phyloP scores from a whole-genome alignment of 257 asterid species.

The Fraxinus cuspidata region DNA sequence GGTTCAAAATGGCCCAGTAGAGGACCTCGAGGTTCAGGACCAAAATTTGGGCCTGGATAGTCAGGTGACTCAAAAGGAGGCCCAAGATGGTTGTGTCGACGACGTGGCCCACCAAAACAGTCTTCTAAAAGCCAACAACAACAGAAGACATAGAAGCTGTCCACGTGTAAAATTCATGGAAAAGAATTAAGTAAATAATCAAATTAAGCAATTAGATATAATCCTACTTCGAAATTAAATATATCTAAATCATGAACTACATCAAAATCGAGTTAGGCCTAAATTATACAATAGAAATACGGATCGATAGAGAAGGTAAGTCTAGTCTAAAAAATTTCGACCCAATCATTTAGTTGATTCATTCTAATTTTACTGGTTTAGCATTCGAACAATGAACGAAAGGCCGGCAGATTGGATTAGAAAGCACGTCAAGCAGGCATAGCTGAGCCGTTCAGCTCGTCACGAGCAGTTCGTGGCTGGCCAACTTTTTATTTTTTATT shows the following conservation, averaged over 20 bases:
- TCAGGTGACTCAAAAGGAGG: not conserved
- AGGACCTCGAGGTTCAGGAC: not conserved
- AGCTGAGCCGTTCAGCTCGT: too few species aligned
- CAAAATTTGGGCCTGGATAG: not conserved
- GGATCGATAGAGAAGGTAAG: too few species aligned
- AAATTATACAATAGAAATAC: too few species aligned
- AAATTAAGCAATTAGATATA: not conserved
- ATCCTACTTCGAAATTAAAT: not conserved
- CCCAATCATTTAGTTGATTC: too few species aligned
- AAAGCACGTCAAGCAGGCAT: too few species aligned
- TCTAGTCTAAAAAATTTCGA: too few species aligned
- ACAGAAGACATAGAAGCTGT: slow-evolving; percentile 5
- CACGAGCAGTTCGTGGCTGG: too few species aligned
- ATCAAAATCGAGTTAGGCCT: not conserved
- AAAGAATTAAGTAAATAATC: not conserved
- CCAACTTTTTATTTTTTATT: too few species aligned
- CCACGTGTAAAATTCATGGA: not conserved
- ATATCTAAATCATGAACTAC: not conserved
- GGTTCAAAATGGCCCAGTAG: not conserved
- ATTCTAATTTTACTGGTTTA: too few species aligned
- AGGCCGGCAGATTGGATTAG: too few species aligned
- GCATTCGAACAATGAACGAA: too few species aligned
- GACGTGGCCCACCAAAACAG: not conserved
- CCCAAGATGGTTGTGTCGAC: not conserved
- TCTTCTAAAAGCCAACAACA: slow-evolving; percentile 5